Conservation (phyloP, 345 rosid species). For the Toxicodendron radicans region DNA sequence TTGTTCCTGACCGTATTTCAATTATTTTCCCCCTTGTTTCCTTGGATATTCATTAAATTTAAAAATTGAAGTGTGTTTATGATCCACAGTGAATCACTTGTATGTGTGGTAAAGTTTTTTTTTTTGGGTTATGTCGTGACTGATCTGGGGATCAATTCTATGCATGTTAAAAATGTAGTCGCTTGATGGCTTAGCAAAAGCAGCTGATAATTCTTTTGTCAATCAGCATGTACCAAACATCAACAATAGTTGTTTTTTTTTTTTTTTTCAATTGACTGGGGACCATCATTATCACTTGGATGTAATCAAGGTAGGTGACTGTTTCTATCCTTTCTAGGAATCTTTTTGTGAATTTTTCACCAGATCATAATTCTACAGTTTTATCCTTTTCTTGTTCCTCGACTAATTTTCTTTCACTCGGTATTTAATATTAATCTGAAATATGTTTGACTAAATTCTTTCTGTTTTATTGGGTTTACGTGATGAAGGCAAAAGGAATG, state of each 20-base stretch:
- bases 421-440: neutral
- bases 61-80: neutral
- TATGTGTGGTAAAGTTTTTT: neutral
- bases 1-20: neutral
- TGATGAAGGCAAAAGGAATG: conserved; percentile 48
- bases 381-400: neutral
- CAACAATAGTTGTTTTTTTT: too few species aligned
- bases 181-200: neutral
- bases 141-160: neutral
- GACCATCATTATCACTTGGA: neutral
- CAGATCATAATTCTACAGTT: neutral
- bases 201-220: neutral
- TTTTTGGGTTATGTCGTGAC: neutral
- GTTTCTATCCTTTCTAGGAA: neutral
- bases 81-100: neutral
- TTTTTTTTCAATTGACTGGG: conserved; percentile 2
- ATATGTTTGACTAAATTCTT: conserved; percentile 11
- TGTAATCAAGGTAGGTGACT: neutral
- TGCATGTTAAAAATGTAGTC: neutral
- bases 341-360: neutral
- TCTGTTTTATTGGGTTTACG: conserved; percentile 16
- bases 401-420: neutral
- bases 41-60: neutral
- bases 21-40: neutral
- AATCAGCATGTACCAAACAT: neutral